Evolutionary conservation across 148 eudicot genomes (phyloP).

Genomic region (Vaccinium corymbosum): DNA sequence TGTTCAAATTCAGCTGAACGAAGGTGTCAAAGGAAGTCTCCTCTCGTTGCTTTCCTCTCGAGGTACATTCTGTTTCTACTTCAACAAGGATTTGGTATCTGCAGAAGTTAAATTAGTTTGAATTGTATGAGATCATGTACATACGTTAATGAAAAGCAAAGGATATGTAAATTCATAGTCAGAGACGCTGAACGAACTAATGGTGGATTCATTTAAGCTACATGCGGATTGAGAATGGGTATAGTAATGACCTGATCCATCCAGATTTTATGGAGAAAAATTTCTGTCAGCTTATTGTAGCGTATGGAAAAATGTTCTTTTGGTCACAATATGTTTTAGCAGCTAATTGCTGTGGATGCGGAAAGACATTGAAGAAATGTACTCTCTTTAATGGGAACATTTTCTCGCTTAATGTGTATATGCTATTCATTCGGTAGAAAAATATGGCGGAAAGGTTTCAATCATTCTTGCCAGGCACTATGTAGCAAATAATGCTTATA

Average conservation of each 20-base stretch:
- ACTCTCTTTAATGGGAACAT: neutral
- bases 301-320: neutral
- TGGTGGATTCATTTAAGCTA: neutral
- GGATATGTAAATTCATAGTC: neutral
- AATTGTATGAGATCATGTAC: neutral
- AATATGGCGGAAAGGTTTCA: neutral
- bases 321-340: neutral
- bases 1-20: constrained; percentile 37
- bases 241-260: neutral
- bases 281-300: neutral
- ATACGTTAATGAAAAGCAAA: too few relatives aligned
- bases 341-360: neutral
- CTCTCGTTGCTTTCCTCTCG: constrained; percentile 46
- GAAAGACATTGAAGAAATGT: neutral
- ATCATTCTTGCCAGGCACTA: neutral
- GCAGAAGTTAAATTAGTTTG: neutral
- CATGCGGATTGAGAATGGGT: neutral
- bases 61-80: constrained; percentile 35
- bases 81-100: neutral
- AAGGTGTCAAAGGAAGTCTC: constrained; percentile 43
- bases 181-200: neutral
- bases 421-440: neutral
- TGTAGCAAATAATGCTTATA: neutral
- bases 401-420: neutral
- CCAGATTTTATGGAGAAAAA: neutral